Conservation (phyloP, 2,329 filamentous ascomycete species). For the Parastagonospora avenae region DNA sequence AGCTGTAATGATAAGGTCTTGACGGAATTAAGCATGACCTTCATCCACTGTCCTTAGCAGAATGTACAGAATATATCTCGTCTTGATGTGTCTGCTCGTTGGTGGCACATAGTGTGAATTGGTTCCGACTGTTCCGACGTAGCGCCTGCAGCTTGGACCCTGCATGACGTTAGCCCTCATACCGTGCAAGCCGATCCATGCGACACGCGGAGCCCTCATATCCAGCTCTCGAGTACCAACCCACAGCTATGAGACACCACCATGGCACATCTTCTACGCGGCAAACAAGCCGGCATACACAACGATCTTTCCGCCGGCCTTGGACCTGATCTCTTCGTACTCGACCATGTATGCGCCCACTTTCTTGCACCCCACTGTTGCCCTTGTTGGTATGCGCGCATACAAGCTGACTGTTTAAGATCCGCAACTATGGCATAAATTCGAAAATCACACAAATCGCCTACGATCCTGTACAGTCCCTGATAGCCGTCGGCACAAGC, state of each 20-base stretch:
- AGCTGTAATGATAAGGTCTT: too few species aligned
- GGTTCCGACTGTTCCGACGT: conserved; percentile 14
- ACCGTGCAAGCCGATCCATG: conserved; percentile 9
- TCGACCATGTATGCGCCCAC: conserved; percentile 71
- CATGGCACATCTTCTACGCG: conserved; percentile 88
- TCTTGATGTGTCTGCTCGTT: too few species aligned
- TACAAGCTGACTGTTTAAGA: conserved; percentile 31
- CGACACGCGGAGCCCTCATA: conserved; percentile 16
- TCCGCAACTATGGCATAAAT: conserved; percentile 61
- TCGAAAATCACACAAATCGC: conserved; percentile 74
- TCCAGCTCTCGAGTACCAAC: conserved; percentile 3
- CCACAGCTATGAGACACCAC: conserved; percentile 38
- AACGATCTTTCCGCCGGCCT: conserved; percentile 87
- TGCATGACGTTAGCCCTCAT: conserved; percentile 19
- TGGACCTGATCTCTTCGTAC: conserved; percentile 74
- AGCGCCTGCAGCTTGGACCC: conserved; percentile 15
- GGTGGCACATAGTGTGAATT: too few species aligned
- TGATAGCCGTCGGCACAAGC: conserved; percentile 88
- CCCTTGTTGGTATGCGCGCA: conserved; percentile 2
- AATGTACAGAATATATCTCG: too few species aligned
- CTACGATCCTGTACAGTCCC: conserved; percentile 92
- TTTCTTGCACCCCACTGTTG: conserved; percentile 16
- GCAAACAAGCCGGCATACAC: conserved; percentile 91
- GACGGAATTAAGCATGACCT: too few species aligned
- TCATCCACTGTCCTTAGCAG: too few species aligned